Conservation (phyloP, 768 basidiomycete genomes). For the Amanita phalloides region DNA sequence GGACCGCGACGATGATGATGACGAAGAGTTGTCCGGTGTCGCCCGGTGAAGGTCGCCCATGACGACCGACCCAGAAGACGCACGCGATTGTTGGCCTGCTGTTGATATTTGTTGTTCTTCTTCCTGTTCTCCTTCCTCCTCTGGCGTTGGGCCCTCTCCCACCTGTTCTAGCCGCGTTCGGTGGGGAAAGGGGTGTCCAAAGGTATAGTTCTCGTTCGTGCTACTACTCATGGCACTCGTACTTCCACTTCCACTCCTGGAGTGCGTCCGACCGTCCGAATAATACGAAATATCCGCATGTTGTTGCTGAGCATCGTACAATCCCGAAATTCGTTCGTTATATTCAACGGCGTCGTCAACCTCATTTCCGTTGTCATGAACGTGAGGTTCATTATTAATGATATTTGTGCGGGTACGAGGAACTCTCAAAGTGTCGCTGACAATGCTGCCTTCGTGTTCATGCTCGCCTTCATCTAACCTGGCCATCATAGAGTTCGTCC, state of each 20-base stretch:
- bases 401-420: background rate
- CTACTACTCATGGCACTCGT: constrained; percentile 36
- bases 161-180: constrained; percentile 10
- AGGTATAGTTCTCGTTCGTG: constrained; percentile 58
- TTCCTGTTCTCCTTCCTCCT: constrained; percentile 8
- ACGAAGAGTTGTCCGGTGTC: constrained; percentile 3
- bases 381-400: constrained; percentile 16
- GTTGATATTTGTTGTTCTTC: background rate
- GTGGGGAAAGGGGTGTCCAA: constrained; percentile 42
- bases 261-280: constrained; percentile 29
- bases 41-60: background rate
- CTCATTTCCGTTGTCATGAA: constrained; percentile 10
- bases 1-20: background rate
- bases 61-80: constrained; percentile 5
- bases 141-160: constrained; percentile 11
- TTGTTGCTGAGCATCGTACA: constrained; percentile 6
- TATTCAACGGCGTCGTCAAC: constrained; percentile 11
- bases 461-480: constrained; percentile 46
- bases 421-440: constrained; percentile 3
- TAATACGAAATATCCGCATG: constrained; percentile 15
- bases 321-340: constrained; percentile 5
- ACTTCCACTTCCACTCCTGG: constrained; percentile 39
- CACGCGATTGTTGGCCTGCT: constrained; percentile 8
- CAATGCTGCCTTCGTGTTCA: constrained; percentile 1
- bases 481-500: constrained; percentile 57